Base-by-base conservation (phyloP, 768 basidiomycete species). In the Agrocybe chaxingu region DNA sequence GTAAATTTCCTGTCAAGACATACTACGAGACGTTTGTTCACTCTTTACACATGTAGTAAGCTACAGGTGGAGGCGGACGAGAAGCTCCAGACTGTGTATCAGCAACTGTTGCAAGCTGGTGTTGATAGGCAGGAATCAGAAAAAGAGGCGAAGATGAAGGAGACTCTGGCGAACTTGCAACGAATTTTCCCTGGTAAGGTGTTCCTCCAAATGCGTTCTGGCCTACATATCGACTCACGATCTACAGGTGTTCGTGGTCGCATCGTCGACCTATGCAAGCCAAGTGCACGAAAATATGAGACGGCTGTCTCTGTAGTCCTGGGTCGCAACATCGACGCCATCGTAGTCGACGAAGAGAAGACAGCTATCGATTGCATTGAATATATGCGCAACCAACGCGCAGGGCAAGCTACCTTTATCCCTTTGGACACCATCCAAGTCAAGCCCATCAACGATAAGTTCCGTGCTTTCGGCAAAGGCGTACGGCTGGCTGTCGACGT, bases 341-440 rank as follows among this genome's bases (percentile, higher is more conserved):
- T 99, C 48, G 92, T 99, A 7, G 95, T 98, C 1, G 96, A 99
- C 61, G 88, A 92, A 62, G 95, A 98, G 72, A 93, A 91, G 69
- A 95, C 91, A 1, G 97, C 92, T 1, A 97, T 98, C 49, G 92
- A 95, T 58, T 98, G 96, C 65, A 98, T 98, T 60, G 93, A 98
- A 88, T 98, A 97, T 66, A 82, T 99, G 82, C 87, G 93, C 54
- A 94, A 88, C 53, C 93, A 97, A 68, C 88, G 95, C 33, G 84
- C 89, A 0, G 97, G 96, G 1, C 92, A 94, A 69, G 96, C 96
- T 9, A 99, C 97, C 0, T 98, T 98, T 72, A 89, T 99, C 41
- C 97, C 97, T 0, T 84, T 99, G n/a, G 96, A 98, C 66, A 95
- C 93, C 7, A 96, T 98, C 57, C 91, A 93, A 62, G 87, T 88